Evolutionary conservation across 2,329 filamentous ascomycete species (phyloP).

Genomic region (Botrytis squamosa): DNA sequence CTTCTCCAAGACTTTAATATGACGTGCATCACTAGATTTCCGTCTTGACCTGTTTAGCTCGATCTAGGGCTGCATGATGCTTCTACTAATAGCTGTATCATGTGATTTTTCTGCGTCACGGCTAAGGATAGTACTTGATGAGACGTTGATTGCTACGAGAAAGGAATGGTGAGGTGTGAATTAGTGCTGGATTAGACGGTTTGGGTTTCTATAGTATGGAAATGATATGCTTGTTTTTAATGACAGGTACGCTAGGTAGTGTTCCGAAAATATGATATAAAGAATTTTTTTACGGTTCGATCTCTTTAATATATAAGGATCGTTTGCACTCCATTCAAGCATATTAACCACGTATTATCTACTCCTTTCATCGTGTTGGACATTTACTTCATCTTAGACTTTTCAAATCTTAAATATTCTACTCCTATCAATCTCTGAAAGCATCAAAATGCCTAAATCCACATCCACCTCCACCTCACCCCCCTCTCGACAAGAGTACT

Average conservation of each 20-base stretch:
- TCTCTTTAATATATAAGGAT: too few relatives aligned
- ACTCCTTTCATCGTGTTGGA: neutral
- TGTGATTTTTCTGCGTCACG: neutral
- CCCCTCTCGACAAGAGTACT: neutral
- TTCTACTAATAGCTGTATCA: neutral
- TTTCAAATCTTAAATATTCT: accelerated
- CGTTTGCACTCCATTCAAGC: neutral
- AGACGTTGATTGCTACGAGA: neutral
- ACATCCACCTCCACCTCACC: neutral
- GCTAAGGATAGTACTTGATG: neutral
- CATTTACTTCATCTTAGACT: neutral
- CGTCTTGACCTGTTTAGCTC: neutral
- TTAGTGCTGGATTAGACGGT: accelerated
- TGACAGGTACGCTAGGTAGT: neutral
- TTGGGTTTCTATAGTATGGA: neutral
- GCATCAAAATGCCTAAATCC: neutral
- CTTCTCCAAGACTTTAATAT: accelerated
- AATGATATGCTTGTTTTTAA: neutral
- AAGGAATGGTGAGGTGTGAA: neutral
- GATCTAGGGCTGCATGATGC: neutral
- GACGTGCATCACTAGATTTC: neutral
- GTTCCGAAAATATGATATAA: neutral
- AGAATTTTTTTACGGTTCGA: too few relatives aligned
- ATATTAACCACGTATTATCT: neutral
- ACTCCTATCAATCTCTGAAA: neutral